phyloP scores from a whole-genome alignment of 257 asterid genomes.

The Solanum piurae region DNA sequence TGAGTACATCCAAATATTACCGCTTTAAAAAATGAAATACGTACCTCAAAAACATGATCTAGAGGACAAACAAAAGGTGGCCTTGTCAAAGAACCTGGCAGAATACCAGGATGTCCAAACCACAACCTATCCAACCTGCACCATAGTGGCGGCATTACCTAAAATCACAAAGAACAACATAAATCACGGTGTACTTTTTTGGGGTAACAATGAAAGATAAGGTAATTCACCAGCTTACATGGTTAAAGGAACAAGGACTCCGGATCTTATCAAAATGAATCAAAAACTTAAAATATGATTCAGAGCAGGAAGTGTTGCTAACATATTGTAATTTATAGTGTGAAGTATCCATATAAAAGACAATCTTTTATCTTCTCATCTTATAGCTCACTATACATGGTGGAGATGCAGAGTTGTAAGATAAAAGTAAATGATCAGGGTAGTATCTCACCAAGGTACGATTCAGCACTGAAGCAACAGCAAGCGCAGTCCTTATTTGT shows the following conservation, averaged over 20 bases:
- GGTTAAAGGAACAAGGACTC: not conserved
- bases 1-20: not conserved
- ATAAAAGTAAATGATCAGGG: not conserved
- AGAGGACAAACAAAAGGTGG: constrained; percentile 94
- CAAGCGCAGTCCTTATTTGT: constrained; percentile 95
- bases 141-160: constrained; percentile 99
- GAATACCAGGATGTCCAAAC: constrained; percentile 95
- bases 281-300: constrained; percentile 7
- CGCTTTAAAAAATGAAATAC: constrained; percentile 4
- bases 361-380: not conserved
- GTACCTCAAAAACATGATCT: constrained; percentile 97
- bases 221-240: not conserved
- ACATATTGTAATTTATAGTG: not conserved
- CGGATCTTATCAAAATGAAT: not conserved
- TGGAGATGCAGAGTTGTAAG: not conserved
- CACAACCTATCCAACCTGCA: constrained; percentile 99
- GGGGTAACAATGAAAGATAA: not conserved
- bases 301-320: not conserved
- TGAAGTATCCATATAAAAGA: not conserved
- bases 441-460: constrained; percentile 76
- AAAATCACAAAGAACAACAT: constrained; percentile 60
- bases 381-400: not conserved
- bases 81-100: constrained; percentile 70
- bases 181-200: not conserved
- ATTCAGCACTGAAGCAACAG: constrained; percentile 73